Base-by-base conservation (phyloP, 148 eudicot species). In the Agrostemma githago region DNA sequence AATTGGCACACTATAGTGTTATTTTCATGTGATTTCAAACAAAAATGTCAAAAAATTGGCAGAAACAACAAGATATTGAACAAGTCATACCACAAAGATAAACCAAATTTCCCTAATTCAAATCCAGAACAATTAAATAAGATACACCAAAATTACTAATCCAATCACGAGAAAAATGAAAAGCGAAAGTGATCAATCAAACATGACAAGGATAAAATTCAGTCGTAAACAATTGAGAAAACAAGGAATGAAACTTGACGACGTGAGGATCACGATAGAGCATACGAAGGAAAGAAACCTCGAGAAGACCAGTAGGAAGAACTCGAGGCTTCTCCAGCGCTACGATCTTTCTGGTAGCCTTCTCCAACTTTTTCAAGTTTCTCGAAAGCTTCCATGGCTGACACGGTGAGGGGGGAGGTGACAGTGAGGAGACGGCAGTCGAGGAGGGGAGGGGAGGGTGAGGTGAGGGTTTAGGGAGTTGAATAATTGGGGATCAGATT, bases 341-440 rank as follows among this genome's bases (percentile, higher is more conserved):
- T 11, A 95, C 98, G 67, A 95, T 89, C 79, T 95, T 86, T 2
- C 98, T 97, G 15, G 90, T 92, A 0, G 96, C 98, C 98, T 76
- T 95, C 98, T 42, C 97, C 99, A 0, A 95, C 99, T 67, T 95
- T 95, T 88, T 95, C 98, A 5, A 95, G 89, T 84, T 94, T 94
- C 88, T 95, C 97, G 74, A 87, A 92, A 0, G 92, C 93, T 8
- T 93, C 98, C 94, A 89, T 90, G 15, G 94, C 96, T 2, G 93
- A 79, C 53, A 20, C 57, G 37, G 65, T 56, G 12, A 59, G 34
- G 34, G 1, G 34, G 34, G 34, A 26, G 34, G 34, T 26, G 34
- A 26, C 34, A 1, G 34, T 26, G 34, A 26, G 34, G 34, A 26
- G 34, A 1, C 34, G 34, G 34, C 34, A 26, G 34, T 1, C 34